Evolutionary conservation across 495 filamentous ascomycete genomes (phyloP).

Genomic region (Elaphomyces granulatus): DNA sequence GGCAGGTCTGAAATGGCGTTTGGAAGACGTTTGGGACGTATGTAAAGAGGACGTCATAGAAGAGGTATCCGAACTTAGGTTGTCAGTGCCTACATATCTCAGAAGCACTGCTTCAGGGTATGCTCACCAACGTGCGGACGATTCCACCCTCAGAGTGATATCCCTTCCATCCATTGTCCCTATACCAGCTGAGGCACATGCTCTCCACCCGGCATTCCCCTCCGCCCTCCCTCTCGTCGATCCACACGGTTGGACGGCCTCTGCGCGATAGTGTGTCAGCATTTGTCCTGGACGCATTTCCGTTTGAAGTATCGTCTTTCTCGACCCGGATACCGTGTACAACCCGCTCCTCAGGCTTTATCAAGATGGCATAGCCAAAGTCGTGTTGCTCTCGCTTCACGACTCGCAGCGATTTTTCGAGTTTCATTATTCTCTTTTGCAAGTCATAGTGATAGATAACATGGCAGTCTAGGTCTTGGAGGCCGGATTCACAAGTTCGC

Average conservation of each 20-base stretch:
- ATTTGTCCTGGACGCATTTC: slow-evolving; percentile 7
- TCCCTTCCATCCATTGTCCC: slow-evolving; percentile 76
- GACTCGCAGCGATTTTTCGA: slow-evolving; percentile 75
- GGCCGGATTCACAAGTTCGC: slow-evolving; percentile 70
- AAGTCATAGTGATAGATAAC: slow-evolving; percentile 87
- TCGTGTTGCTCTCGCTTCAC: slow-evolving; percentile 81
- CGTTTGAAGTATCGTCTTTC: slow-evolving; percentile 26
- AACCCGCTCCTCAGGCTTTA: slow-evolving; percentile 56
- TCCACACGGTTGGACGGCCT: slow-evolving; percentile 74
- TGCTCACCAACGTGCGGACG: slow-evolving; percentile 58
- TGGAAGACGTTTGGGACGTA: slow-evolving; percentile 96
- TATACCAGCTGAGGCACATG: slow-evolving; percentile 85
- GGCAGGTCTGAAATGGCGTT: slow-evolving; percentile 84
- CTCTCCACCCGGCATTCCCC: slow-evolving; percentile 73
- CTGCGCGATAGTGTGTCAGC: slow-evolving; percentile 17
- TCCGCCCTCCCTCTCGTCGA: slow-evolving; percentile 53
- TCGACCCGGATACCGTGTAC: slow-evolving; percentile 67
- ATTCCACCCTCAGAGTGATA: slow-evolving; percentile 89
- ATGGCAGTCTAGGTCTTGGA: slow-evolving; percentile 79
- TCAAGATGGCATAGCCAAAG: slow-evolving; percentile 69
- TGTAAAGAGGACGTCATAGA: slow-evolving; percentile 85
- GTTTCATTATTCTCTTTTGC: slow-evolving; percentile 79
- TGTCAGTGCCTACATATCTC: not conserved
- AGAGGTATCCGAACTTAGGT: slow-evolving; percentile 64
- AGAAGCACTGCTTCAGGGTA: too few species aligned